Evolutionary conservation across 306 rosid genomes (phyloP).

Genomic region (Cucumis hystrix): DNA sequence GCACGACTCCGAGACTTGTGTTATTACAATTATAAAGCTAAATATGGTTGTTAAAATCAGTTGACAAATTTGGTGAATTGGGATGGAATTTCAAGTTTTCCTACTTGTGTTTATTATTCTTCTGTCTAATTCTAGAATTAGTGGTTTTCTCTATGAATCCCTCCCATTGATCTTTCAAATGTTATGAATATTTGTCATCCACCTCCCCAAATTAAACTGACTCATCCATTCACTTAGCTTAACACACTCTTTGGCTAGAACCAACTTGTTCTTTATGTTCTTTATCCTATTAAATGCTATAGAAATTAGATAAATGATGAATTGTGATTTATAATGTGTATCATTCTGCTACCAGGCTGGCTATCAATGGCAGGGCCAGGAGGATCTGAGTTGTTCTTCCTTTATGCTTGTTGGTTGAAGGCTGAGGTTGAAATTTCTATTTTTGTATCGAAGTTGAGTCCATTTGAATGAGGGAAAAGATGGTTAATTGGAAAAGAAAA

Average conservation of each 20-base stretch:
- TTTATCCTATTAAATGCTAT: background rate
- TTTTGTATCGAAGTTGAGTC: background rate
- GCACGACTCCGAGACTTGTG: constrained; percentile 29
- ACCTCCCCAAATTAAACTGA: constrained; percentile 3
- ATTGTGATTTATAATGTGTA: background rate
- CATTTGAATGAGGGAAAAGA: background rate
- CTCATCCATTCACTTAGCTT: background rate
- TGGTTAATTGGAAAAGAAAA: background rate
- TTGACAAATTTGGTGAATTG: constrained; percentile 53
- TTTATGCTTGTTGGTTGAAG: background rate
- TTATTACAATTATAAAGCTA: constrained; percentile 34
- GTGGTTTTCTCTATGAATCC: constrained; percentile 34
- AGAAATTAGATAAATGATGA: background rate
- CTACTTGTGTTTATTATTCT: constrained; percentile 29
- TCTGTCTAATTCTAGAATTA: constrained; percentile 41
- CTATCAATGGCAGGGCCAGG: background rate
- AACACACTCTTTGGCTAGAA: background rate
- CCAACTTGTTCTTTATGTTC: background rate
- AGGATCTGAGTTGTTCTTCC: background rate
- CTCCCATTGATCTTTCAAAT: constrained; percentile 24
- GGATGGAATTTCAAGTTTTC: constrained; percentile 65
- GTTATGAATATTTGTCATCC: constrained; percentile 16
- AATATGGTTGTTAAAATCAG: constrained; percentile 33
- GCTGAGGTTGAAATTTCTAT: background rate
- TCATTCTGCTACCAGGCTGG: background rate